Percentiles rank a stretch among this genome's conserved stretches.
phyloP scores from a whole-genome alignment of 768 basidiomycete species.

The Lactarius psammicola region DNA sequence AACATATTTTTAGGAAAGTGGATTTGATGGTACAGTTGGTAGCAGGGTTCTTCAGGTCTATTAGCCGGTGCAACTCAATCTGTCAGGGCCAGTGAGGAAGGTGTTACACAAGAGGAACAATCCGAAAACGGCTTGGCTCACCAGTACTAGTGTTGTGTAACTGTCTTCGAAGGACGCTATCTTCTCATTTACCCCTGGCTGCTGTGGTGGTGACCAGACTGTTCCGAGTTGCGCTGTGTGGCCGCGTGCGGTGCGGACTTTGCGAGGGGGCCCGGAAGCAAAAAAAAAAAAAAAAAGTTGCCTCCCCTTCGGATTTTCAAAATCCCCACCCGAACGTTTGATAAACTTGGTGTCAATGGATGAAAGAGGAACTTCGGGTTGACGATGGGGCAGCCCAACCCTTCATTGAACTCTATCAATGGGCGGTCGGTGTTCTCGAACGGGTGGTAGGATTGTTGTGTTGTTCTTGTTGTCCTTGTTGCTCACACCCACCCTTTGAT shows the following conservation, averaged over 20 bases:
- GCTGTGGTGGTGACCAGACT: background rate
- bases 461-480: background rate
- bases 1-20: background rate
- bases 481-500: background rate
- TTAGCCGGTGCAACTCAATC: background rate
- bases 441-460: background rate
- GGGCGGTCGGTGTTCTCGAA: no score
- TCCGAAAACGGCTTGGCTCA: background rate
- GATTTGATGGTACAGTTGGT: background rate
- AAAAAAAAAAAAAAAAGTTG: conserved; percentile 7
- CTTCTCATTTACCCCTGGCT: conserved; percentile 1
- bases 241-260: conserved; percentile 8
- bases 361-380: background rate
- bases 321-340: background rate
- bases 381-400: background rate
- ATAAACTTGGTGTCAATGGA: background rate
- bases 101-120: background rate
- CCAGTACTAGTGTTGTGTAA: background rate
- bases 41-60: background rate
- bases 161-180: background rate
- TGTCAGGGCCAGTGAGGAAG: background rate
- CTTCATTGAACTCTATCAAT: background rate
- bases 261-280: conserved; percentile 13
- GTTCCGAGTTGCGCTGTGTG: background rate
- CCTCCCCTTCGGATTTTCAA: conserved; percentile 12